phyloP scores from a whole-genome alignment of 108 stramenopile species.

The Ochromonas danica region DNA sequence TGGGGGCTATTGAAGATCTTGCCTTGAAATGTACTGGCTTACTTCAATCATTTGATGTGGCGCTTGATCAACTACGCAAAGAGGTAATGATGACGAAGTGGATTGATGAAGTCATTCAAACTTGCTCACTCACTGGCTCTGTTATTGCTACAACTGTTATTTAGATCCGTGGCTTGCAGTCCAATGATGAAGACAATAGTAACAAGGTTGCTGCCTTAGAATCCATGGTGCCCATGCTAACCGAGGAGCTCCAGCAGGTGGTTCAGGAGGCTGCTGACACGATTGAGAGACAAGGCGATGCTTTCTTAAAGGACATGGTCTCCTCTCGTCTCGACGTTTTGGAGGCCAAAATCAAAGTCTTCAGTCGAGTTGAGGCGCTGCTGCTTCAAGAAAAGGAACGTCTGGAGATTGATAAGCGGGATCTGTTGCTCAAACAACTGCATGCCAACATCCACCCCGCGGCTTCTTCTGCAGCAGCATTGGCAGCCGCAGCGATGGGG shows the following conservation, averaged over 20 bases:
- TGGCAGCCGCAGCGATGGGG: too few relatives aligned
- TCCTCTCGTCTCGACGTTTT: background rate
- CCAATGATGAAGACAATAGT: background rate
- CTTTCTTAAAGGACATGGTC: background rate
- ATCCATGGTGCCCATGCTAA: background rate
- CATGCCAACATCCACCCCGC: background rate
- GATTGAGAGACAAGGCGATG: too few relatives aligned
- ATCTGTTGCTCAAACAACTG: background rate
- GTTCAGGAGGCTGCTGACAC: background rate
- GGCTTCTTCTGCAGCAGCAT: too few relatives aligned
- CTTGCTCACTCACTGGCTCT: background rate
- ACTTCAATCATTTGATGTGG: background rate
- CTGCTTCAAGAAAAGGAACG: background rate
- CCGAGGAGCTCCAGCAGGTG: background rate
- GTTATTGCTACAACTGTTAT: background rate
- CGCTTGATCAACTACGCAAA: background rate
- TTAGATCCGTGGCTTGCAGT: background rate
- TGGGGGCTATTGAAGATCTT: background rate
- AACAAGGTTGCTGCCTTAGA: background rate
- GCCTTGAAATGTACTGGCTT: background rate
- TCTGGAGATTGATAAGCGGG: constrained; percentile 1
- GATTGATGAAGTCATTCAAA: too few relatives aligned
- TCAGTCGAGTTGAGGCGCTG: background rate
- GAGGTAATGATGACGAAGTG: background rate
- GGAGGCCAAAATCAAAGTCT: background rate